Evolutionary conservation across 2,329 filamentous ascomycete species (phyloP).

Genomic region (Hypoxylon sp.): DNA sequence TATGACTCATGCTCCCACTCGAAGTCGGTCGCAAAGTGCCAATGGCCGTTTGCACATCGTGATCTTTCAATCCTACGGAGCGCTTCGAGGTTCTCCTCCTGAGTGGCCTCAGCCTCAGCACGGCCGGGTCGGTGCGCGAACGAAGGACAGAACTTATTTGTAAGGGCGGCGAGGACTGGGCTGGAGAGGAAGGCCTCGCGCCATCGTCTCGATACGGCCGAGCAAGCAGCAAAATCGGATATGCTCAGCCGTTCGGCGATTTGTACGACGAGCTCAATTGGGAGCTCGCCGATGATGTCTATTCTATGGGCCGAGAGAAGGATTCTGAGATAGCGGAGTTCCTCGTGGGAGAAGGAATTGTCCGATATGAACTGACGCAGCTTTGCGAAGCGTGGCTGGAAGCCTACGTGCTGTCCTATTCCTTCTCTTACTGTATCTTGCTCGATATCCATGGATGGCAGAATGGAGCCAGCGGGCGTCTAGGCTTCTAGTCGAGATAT

Average conservation of each 20-base stretch:
- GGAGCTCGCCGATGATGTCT: conserved; percentile 36
- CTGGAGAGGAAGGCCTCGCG: conserved; percentile 36
- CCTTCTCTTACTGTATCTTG: background rate
- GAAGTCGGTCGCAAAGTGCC: conserved; percentile 5
- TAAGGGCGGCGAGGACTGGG: conserved; percentile 19
- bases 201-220: conserved; percentile 39
- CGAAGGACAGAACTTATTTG: conserved; percentile 30
- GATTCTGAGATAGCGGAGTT: conserved; percentile 34
- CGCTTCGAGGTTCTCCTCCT: conserved; percentile 6
- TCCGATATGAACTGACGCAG: conserved; percentile 27
- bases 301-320: conserved; percentile 23
- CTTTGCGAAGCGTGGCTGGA: conserved; percentile 8
- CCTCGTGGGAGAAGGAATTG: conserved; percentile 19
- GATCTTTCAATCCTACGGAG: conserved; percentile 22
- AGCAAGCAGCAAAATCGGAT: conserved; percentile 32
- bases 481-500: too few species aligned
- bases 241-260: conserved; percentile 27
- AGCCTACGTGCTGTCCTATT: too few species aligned
- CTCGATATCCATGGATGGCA: conserved; percentile 15
- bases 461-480: too few species aligned
- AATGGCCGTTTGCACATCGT: background rate
- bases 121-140: conserved; percentile 1
- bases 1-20: conserved; percentile 21
- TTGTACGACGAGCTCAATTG: conserved; percentile 35
- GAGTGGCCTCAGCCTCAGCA: background rate